Evolutionary conservation across 805 yeast species (phyloP), one percentile per base, ranked within the genome.

Genomic region (Candida railenensis): DNA sequence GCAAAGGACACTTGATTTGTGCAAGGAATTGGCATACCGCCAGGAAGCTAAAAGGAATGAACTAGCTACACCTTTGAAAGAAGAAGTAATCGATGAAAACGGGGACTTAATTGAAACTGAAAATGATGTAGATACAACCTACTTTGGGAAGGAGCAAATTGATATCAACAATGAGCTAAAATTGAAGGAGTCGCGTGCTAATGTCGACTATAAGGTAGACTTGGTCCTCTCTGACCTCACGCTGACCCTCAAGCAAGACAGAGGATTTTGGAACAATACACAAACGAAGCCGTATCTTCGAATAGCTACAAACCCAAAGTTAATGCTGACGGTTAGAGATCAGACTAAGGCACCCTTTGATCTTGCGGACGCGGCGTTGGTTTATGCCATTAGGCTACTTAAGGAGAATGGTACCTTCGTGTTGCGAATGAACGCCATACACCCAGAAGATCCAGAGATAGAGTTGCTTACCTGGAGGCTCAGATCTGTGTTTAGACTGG

Each of bases 211-310:
- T 47, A 62, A 66, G 42, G 69, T 73, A 1, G 68, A 72, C 43
- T 54, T 72, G 33, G 53, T 70, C 1, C 47, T 71, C 1, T 65
- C 75, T 3, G 77, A 72, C 49, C 55, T 72, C 37, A 48, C 61
- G 1, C 51, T 54, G 11, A 70, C 74, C 2, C 65, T 63, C 30
- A 53, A 63, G 33, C 76, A 71, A 50, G 60, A 59, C 37, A 47
- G 51, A 12, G 77, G 77, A 0, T 71, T 64, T 45, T 71, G 56
- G 53, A 66, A 57, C 43, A 66, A 69, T 46, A 72, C 76, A 2
- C 53, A 52, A 20, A 54, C 67, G 3, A 58, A 64, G 41, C 77
- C 77, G 1, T 62, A 62, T 48, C 50, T 63, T 11, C 52, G 76
- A 19, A 50, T 59, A 15, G 51, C 58, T 37, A 53, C 57, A 14